These are phyloP conservation scores for Hippophae tibetana DNA, from an alignment of 306 rosid genomes.

Conservation along the genomic window DNA sequence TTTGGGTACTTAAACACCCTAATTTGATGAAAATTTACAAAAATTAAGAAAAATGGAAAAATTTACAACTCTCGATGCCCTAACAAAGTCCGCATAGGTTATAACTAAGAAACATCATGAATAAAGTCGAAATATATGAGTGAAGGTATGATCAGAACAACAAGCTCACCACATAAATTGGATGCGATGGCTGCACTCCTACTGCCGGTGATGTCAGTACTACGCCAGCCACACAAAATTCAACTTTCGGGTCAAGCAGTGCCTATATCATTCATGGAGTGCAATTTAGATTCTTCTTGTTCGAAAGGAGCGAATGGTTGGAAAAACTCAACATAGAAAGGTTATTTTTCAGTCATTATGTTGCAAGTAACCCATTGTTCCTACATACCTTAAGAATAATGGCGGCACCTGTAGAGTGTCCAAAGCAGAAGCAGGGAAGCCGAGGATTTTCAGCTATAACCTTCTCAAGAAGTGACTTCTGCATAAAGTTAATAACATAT, in stretches of 20 bases:
- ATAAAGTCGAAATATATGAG: neutral
- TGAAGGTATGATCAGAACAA: neutral
- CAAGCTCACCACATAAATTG: slow-evolving; percentile 53
- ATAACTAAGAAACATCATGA: neutral
- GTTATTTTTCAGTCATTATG: neutral
- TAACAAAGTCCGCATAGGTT: too few relatives aligned
- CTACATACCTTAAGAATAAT: slow-evolving; percentile 63
- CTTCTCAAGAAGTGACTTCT: slow-evolving; percentile 73
- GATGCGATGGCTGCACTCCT: slow-evolving; percentile 76
- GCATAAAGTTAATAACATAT: slow-evolving; percentile 14
- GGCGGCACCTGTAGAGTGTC: slow-evolving; percentile 94
- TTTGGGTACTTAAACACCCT: too few relatives aligned
- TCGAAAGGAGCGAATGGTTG: neutral
- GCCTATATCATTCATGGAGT: slow-evolving; percentile 32
- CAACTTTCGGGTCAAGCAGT: slow-evolving; percentile 63
- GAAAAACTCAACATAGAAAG: neutral
- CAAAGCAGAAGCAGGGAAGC: slow-evolving; percentile 74
- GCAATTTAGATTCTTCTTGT: neutral
- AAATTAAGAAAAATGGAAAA: too few relatives aligned
- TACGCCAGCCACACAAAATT: slow-evolving; percentile 51
- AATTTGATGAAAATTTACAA: too few relatives aligned
- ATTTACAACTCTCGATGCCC: neutral
- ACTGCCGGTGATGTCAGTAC: slow-evolving; percentile 87
- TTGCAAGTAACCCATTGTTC: neutral
- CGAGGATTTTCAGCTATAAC: slow-evolving; percentile 58